Evolutionary conservation across 1,284 basidiomycete species (phyloP), one percentile per base, ranked within the genome.

Genomic region (Puccinia polysora): DNA sequence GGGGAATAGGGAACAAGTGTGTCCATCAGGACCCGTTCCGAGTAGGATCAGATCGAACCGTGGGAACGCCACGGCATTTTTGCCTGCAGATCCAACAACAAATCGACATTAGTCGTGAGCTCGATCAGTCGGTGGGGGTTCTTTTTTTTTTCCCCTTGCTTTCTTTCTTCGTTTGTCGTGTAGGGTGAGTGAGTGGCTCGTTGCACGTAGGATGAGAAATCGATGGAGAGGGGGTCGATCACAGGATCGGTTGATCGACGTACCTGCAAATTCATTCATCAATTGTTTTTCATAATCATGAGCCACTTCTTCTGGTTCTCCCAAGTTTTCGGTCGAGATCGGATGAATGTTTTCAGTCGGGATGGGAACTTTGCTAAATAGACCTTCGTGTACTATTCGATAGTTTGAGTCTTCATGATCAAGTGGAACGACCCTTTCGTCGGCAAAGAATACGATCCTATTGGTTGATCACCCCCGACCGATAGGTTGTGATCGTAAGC

Each of bases 371-470:
- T 91, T 88, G 77, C 86, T 86, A 81, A 91, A 93, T 78, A 98
- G 86, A 74, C 86, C 84, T 74, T 87, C 83, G 52, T 82, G 82
- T 83, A 89, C 91, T 63, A 91, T 85, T 10, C 81, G 79, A 82
- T 95, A 93, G 82, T 98, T 98, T 49, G 90, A 93, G 79, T 97
- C 94, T 67, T 87, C 84, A 79, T 96, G 85, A 82, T 94, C 88
- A 77, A 97, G 87, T 0, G 93, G 91, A 14, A 99, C 96, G 71
- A 89, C 87, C 69, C 96, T 90, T 83, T 99, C 96, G 81, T 99
- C 96, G 65, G 88, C 92, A 80, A 97, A 98, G 83, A 90, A 99
- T 77, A 98, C 87, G 77, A 97, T 91, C 94, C 94, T 97, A n/a
- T n/a, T n/a, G 80, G 43, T 53, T 1, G 63, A 65, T 36, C n/a